Evolutionary conservation across 768 basidiomycete genomes (phyloP), one percentile per base, ranked within the genome.

Genomic region (Serendipita sp.): DNA sequence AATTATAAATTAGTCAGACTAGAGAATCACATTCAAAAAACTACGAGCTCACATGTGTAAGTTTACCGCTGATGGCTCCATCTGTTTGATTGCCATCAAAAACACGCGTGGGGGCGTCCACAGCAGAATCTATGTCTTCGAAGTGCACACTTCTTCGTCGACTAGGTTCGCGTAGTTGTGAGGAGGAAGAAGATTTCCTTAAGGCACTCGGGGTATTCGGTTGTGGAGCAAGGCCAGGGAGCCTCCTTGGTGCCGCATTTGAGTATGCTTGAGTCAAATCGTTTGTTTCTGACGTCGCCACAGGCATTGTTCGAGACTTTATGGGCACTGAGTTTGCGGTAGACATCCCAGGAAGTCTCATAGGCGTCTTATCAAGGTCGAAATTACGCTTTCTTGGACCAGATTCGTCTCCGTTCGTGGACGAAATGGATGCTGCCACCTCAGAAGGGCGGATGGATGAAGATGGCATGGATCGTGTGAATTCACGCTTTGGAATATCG

Each of bases 361-460:
- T n/a, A 10, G 56, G 56, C 4, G 56, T 32, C 10, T 38, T 60
- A 35, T 60, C 56, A 35, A 34, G 34, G 11, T 60, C 56, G 8
- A n/a, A 4, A 8, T 28, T 60, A 8, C 30, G 28, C 36, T 10
- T 35, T n/a, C 18, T 32, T n/a, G 30, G 18, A n/a, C 5, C n/a
- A n/a, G 16, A 16, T 8, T 18, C 18, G 10, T 18, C 18, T 23
- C 48, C 18, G 16, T 18, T 23, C 48, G 48, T 52, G 18, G 77
- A 72, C 0, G 75, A 67, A 69, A 73, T 38, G 13, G 65, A 30
- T 44, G 10, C 65, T 5, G 34, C 28, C 13, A 32, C 65, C 3
- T 63, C 18, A 65, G 32, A 51, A 11, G 48, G 32, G 13, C 41
- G 41, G 13, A 41, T 41, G 15, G 34, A 35, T 44, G 36, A 41